phyloP scores from a whole-genome alignment of 1,284 basidiomycete species.

The Pholiota adiposa region DNA sequence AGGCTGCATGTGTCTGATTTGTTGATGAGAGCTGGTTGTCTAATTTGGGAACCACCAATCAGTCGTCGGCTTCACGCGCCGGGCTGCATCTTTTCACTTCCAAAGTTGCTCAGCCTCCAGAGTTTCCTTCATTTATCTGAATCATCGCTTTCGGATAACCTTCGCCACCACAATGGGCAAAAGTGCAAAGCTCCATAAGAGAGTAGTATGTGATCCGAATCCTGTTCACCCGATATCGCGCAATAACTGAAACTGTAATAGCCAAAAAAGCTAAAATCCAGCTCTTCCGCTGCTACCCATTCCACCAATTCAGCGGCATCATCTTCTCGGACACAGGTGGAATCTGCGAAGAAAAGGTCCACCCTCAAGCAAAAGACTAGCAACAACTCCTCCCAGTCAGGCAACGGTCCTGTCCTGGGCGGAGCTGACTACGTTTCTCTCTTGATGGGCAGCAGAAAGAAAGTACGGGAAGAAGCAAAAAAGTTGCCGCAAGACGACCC shows the following conservation, averaged over 20 bases:
- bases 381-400: slow-evolving; percentile 30
- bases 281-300: slow-evolving; percentile 22
- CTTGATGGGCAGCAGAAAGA: slow-evolving; percentile 70
- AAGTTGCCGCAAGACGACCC: slow-evolving; percentile 47
- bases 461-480: slow-evolving; percentile 63
- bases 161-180: slow-evolving; percentile 42
- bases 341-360: slow-evolving; percentile 49
- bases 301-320: slow-evolving; percentile 14
- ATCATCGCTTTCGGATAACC: background rate
- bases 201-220: slow-evolving; percentile 39
- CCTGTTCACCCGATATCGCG: background rate
- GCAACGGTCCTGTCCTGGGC: slow-evolving; percentile 55
- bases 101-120: no score
- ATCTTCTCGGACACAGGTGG: slow-evolving; percentile 33
- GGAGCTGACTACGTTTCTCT: slow-evolving; percentile 77
- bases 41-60: no score
- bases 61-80: no score
- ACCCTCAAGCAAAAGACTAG: slow-evolving; percentile 50
- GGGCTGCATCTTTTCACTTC: no score
- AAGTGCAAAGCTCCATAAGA: slow-evolving; percentile 54
- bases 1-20: no score
- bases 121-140: no score
- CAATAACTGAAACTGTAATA: slow-evolving; percentile 7
- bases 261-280: slow-evolving; percentile 39
- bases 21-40: no score